phyloP scores from a whole-genome alignment of 306 rosid genomes.

The Quercus ilex region DNA sequence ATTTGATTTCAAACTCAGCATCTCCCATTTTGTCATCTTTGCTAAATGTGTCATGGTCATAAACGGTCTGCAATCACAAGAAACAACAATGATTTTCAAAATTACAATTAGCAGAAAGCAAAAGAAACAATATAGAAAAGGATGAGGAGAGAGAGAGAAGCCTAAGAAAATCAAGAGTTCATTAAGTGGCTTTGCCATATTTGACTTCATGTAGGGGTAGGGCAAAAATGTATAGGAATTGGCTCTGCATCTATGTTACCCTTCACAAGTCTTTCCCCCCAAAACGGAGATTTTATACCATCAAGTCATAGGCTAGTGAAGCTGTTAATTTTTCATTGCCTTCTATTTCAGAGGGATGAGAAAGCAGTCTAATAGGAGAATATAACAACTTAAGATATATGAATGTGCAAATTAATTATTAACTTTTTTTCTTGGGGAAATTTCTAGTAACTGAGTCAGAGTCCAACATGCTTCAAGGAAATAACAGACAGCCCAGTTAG shows the following conservation, averaged over 20 bases:
- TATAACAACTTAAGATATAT: neutral
- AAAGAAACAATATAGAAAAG: neutral
- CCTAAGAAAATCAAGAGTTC: neutral
- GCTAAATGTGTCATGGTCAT: constrained; percentile 82
- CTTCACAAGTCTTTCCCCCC: neutral
- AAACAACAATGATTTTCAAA: neutral
- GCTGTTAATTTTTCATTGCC: neutral
- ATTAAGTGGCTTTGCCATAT: neutral
- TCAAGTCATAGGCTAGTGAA: neutral
- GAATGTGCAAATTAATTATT: neutral
- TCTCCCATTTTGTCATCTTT: constrained; percentile 93
- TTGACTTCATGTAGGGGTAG: neutral
- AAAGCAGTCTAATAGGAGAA: neutral
- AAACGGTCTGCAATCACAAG: constrained; percentile 60
- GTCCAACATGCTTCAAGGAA: neutral
- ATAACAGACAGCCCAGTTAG: neutral
- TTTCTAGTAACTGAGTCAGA: neutral
- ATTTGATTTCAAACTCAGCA: constrained; percentile 55
- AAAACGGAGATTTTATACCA: neutral
- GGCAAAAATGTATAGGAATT: neutral
- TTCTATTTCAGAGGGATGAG: neutral
- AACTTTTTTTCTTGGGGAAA: neutral
- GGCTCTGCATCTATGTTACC: neutral
- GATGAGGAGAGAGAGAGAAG: neutral
- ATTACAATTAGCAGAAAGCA: neutral